Evolutionary conservation across 2,329 filamentous ascomycete species (phyloP), one percentile per base, ranked within the genome.

Genomic region (Colletotrichum musicola): DNA sequence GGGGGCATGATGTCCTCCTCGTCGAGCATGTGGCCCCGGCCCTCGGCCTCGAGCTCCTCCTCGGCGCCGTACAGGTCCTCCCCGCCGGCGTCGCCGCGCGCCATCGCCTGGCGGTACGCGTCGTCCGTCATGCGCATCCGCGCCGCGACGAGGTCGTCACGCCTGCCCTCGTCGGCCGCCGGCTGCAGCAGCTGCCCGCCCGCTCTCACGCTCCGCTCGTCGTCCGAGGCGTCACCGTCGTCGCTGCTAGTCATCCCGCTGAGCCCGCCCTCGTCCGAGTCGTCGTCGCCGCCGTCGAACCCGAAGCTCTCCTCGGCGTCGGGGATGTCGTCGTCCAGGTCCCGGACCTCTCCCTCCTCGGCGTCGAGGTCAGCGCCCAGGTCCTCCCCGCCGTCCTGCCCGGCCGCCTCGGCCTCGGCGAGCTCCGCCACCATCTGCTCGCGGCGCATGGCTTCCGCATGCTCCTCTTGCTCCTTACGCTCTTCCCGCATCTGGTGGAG

Each of bases 401-500:
- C 76, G 38, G 71, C 77, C 35, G 71, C 81, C 73, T 89, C 90
- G 0, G 89, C 88, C 74, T 93, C 89, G 22, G 92, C 92, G 50
- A 97, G 85, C 76, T 97, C 93, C 75, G 92, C 86, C 64, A 91
- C 89, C 4, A 91, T 81, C 74, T 89, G 87, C 77, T 95, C 92
- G 35, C 92, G 85, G 22, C 92, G 85, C 78, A 93, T 82, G 2
- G 92, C 88, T 75, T 93, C 90, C 71, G 93, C 89, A 69, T 95
- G 93, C 79, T 99, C 96, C 77, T 95, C 92, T 63, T 93, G 88
- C 82, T 99, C 96, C 12, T 92, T 88, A 72, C 91, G 90, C 82
- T 99, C 96, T 80, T 99, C 96, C 49, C 92, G 91, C 81, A 94
- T 89, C 71, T 97, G 94, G 77, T 97, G 91, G 68, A 97, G 89